Evolutionary conservation across 2,329 filamentous ascomycete species (phyloP), one percentile per base, ranked within the genome.

Genomic region (Botrytis paeoniae): DNA sequence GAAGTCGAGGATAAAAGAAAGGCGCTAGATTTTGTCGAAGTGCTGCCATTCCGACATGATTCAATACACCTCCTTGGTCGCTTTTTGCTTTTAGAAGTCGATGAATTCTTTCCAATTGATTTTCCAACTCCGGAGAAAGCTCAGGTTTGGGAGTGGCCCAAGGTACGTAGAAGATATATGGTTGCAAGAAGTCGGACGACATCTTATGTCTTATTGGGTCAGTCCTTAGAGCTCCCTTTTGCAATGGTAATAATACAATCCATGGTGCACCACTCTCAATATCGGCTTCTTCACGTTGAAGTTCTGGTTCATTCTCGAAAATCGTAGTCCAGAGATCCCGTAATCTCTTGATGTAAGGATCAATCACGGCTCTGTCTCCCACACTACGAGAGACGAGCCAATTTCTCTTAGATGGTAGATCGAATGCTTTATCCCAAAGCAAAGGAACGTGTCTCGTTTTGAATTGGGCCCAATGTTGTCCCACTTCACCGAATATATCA

Each of bases 101-200:
- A 62, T 70, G 68, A 37, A 70, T 62, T 45, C 51, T 62, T 35
- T 45, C 5, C 20, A 70, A 35, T 35, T 70, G 57, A 2, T n/a
- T 20, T n/a, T 43, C 32, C n/a, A 70, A 25, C 1, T 61, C 54
- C 29, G 22, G 68, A 12, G 68, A 62, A 35, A 70, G 41, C 14
- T 60, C 41, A 16, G 68, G 68, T 45, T 70, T 70, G 8, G 68
- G 68, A 32, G 54, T 70, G 9, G 16, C 29, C 54, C 54, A 70
- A 32, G 68, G 68, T 14, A 70, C 54, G 22, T 70, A 70, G 25
- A 70, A 62, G 41, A 61, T 61, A 45, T 57, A 69, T 18, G 65
- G 65, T 43, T 69, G 65, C n/a, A 57, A 20, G 32, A 41, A 69
- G 16, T 37, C 37, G 5, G 54, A 29, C 54, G 68, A n/a, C 54